phyloP scores from a whole-genome alignment of 768 basidiomycete genomes.

The Mrakia hoshinonis region DNA sequence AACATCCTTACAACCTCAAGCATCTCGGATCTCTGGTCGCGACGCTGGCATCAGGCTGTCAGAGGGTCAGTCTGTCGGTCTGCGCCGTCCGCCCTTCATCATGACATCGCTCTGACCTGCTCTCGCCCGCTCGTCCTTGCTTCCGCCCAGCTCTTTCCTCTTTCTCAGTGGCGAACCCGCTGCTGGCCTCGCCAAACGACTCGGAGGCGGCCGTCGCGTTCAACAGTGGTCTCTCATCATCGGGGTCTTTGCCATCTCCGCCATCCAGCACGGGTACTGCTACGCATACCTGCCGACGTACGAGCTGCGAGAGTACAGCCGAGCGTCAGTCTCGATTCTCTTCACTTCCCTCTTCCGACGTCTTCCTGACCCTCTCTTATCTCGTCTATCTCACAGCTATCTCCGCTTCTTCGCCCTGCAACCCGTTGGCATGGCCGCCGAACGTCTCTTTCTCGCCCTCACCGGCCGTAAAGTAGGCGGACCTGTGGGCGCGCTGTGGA shows the following conservation, averaged over 20 bases:
- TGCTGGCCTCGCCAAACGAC: background rate
- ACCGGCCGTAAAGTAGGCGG: background rate
- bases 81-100: no score
- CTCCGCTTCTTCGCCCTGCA: background rate
- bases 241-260: background rate
- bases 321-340: background rate
- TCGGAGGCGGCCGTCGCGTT: background rate
- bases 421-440: background rate
- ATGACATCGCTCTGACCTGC: background rate
- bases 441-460: no score
- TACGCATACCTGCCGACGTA: background rate
- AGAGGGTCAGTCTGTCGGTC: no score
- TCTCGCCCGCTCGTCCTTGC: background rate
- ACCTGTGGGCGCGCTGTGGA: background rate
- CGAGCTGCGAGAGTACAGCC: background rate
- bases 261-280: background rate
- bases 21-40: background rate
- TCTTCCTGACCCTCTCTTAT: background rate
- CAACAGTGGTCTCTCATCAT: background rate
- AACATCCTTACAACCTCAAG: background rate
- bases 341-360: background rate
- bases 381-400: no score
- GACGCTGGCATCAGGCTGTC: background rate
- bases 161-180: background rate
- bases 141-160: conserved; percentile 1